phyloP scores from a whole-genome alignment of 2,329 filamentous ascomycete genomes.

The Apiospora marii region DNA sequence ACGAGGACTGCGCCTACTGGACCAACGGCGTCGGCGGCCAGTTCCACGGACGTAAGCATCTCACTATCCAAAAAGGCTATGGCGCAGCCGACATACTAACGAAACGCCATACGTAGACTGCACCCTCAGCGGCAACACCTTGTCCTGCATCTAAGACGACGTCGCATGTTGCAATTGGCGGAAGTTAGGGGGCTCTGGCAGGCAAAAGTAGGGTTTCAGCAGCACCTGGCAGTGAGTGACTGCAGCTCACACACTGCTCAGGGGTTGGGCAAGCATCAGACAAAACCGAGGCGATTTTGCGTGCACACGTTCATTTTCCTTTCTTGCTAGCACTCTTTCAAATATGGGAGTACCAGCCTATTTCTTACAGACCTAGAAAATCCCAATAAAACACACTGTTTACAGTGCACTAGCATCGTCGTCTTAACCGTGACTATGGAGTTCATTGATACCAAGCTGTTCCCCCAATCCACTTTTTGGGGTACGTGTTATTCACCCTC shows the following conservation, averaged over 20 bases:
- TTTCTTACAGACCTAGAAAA: background rate
- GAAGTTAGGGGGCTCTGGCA: background rate
- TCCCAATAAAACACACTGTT: background rate
- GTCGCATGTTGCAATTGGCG: background rate
- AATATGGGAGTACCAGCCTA: background rate
- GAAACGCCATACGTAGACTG: too few relatives aligned
- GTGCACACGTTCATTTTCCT: background rate
- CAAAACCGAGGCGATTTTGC: background rate
- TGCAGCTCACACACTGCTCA: background rate
- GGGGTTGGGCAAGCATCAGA: background rate
- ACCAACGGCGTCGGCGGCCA: background rate
- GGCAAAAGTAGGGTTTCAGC: background rate
- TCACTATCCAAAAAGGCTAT: too few relatives aligned
- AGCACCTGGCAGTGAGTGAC: background rate
- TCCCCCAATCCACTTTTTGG: too few relatives aligned
- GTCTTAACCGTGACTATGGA: too few relatives aligned
- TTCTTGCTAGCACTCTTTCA: background rate
- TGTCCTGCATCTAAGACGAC: background rate
- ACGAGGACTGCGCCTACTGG: conserved; percentile 21
- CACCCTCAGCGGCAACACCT: background rate
- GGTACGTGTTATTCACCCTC: too few relatives aligned
- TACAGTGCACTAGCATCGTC: background rate
- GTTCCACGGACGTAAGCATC: conserved; percentile 21
- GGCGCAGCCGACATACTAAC: too few relatives aligned
- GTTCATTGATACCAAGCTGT: too few relatives aligned